Evolutionary conservation across 1,139 yeast genomes (phyloP).

Genomic region (Pneumocystis oryctolagi): DNA sequence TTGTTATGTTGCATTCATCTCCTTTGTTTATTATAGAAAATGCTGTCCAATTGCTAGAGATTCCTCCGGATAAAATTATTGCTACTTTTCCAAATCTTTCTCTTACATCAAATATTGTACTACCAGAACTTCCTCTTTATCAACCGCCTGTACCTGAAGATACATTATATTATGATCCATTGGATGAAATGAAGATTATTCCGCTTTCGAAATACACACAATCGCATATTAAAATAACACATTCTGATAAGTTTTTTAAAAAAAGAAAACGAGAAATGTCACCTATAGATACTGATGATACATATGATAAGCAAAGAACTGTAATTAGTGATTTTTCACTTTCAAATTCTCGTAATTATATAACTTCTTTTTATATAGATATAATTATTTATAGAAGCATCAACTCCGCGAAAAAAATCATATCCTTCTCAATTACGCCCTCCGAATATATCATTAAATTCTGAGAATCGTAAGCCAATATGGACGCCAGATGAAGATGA

Average conservation of each 20-base stretch:
- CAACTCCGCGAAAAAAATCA: constrained; percentile 2
- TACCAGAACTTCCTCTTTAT: constrained; percentile 11
- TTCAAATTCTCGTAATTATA: background rate
- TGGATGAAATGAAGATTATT: constrained; percentile 2
- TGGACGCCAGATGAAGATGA: constrained; percentile 95
- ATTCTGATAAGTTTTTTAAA: background rate
- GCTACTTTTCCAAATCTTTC: constrained; percentile 4
- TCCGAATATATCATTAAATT: constrained; percentile 51
- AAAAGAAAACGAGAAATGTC: constrained; percentile 3
- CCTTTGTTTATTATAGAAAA: constrained; percentile 5
- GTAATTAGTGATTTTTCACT: background rate
- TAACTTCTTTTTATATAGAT: background rate
- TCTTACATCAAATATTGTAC: background rate
- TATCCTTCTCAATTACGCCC: constrained; percentile 37
- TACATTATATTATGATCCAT: constrained; percentile 4
- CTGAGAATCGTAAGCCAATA: constrained; percentile 73
- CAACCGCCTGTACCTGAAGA: constrained; percentile 8
- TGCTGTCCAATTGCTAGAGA: constrained; percentile 4
- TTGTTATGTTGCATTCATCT: constrained; percentile 3
- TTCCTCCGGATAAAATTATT: constrained; percentile 6
- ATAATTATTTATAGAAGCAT: background rate
- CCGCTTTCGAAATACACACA: constrained; percentile 8
- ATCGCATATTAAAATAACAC: background rate
- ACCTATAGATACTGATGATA: constrained; percentile 2
- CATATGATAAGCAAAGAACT: background rate